Percentiles rank a stretch among this genome's conserved stretches.
Conservation (phyloP, 106 monocot genomes). For the Hemerocallis citrina region DNA sequence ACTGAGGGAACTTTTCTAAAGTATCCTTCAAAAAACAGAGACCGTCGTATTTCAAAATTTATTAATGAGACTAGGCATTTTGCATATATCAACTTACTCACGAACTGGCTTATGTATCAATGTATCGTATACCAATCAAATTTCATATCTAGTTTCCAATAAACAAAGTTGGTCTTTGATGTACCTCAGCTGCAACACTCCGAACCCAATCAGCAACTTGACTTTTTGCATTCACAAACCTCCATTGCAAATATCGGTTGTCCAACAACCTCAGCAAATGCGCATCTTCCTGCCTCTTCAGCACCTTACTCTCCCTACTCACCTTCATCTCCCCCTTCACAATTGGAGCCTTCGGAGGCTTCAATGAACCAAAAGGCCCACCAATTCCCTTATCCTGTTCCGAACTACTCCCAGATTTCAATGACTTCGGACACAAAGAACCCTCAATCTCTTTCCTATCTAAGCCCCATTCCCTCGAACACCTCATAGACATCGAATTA, state of each 20-base stretch:
- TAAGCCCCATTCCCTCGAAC: not conserved
- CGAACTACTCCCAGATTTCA: no score
- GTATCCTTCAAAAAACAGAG: not conserved
- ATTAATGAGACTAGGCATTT: not conserved
- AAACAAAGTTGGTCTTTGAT: not conserved
- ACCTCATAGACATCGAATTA: not conserved
- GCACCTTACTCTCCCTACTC: conserved; percentile 32
- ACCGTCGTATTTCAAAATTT: no score
- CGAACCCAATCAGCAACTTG: conserved; percentile 14
- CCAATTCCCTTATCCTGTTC: no score
- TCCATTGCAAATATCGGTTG: conserved; percentile 52
- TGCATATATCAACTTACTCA: not conserved
- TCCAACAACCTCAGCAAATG: conserved; percentile 48
- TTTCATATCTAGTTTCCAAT: no score
- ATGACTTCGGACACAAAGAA: conserved; percentile 1
- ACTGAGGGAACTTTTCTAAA: not conserved
- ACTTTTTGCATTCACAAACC: conserved; percentile 59
- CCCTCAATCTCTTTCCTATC: conserved; percentile 34
- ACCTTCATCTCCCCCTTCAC: conserved; percentile 15
- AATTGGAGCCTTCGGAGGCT: conserved; percentile 12
- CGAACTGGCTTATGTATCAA: no score
- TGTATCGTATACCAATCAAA: no score
- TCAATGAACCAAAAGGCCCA: not conserved
- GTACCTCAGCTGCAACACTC: conserved; percentile 48
- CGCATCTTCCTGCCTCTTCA: conserved; percentile 36